Conservation (phyloP, 495 filamentous ascomycete species). For the Talaromyces borbonicus region DNA sequence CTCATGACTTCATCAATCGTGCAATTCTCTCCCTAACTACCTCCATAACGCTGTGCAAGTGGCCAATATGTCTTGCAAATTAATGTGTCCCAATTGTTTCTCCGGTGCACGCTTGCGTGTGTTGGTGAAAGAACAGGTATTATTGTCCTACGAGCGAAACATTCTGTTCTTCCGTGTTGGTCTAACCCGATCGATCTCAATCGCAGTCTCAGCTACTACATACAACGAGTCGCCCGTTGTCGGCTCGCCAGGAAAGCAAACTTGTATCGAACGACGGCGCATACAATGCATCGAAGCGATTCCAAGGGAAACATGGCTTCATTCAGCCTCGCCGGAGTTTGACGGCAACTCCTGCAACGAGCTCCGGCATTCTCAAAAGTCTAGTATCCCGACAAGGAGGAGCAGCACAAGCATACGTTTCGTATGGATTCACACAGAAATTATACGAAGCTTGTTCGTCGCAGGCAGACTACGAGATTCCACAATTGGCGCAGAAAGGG, state of each 20-base stretch:
- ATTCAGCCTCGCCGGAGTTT: background rate
- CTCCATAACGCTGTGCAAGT: background rate
- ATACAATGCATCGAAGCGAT: background rate
- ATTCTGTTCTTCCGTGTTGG: background rate
- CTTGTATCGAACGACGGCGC: background rate
- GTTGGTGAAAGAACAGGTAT: conserved; percentile 7
- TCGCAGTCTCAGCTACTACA: background rate
- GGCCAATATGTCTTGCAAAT: conserved; percentile 3
- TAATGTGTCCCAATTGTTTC: conserved; percentile 4
- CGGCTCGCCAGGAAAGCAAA: background rate
- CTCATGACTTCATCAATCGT: conserved; percentile 1
- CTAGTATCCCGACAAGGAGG: conserved; percentile 23
- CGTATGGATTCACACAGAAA: conserved; percentile 66
- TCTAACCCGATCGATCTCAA: background rate
- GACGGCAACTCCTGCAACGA: background rate
- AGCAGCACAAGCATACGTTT: conserved; percentile 59
- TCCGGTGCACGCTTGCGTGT: background rate
- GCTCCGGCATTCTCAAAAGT: conserved; percentile 1
- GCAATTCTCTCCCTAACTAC: background rate
- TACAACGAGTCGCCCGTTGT: background rate
- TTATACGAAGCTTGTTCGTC: conserved; percentile 67
- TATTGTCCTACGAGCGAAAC: background rate
- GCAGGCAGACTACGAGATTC: conserved; percentile 67
- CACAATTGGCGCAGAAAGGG: conserved; percentile 42
- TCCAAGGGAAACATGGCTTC: background rate